Base-by-base conservation (phyloP, 176 grass and related monocot genomes). In the Bolboschoenus planiculmis region DNA sequence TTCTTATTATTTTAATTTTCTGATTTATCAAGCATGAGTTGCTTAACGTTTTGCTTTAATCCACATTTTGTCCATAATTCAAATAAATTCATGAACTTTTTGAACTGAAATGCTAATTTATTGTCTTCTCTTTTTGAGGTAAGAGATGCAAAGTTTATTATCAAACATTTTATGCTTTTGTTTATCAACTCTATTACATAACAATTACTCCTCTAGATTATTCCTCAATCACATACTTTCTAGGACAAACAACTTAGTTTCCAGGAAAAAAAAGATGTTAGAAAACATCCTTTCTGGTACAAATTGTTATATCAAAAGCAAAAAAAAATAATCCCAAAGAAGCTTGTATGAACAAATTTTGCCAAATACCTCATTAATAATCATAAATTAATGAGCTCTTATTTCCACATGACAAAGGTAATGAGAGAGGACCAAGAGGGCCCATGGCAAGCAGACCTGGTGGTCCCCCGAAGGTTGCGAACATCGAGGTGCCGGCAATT, bases 401-500 rank as follows among this genome's bases (percentile, higher is more conserved):
- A 27, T 62, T 31, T 42, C n/a, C 24, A 34, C 24, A n/a, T 71
- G 2, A 14, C 57, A 43, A 74, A 96, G 93, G 93, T 56, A 88
- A 90, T 78, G 64, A 91, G 51, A 87, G 90, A 33, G 93, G 90
- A 13, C 90, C 90, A 44, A 78, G 93, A 68, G 93, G 84, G 4
- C 86, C 90, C 0, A 87, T 88, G 3, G 77, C 85, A 9, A 54
- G 73, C 34, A 71, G 88, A 81, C 1, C 79, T 1, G 90, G 93
- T 13, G 90, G 88, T 47, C 90, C 93, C 7, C 63, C 79, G 24
- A 96, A 96, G 93, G 84, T 85, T 26, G 33, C 88, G 0, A 92
- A 78, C 86, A 95, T 95, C 63, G 93, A 95, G 40, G 77, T 90
- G 61, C 93, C 90, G 13, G 77, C 82, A 11, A 92, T 95, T 7